Conservation (phyloP, 441 rosid genomes). For the Aquilaria agallochum region DNA sequence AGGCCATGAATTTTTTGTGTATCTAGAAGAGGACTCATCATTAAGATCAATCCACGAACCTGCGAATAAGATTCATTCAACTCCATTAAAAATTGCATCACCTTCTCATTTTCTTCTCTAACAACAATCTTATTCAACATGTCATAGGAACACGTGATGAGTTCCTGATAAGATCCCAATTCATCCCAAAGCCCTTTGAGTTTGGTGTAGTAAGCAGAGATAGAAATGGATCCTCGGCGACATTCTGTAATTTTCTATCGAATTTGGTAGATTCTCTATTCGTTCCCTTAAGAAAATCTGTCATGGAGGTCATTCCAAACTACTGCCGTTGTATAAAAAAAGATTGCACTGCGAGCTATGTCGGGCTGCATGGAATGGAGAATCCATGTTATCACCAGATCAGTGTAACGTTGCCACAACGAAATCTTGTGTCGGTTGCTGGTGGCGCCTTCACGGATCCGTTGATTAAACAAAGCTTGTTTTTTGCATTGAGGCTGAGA, state of each 20-base stretch:
- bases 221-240: slow-evolving; percentile 1
- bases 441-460: background rate
- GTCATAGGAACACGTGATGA: too few relatives aligned
- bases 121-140: too few relatives aligned
- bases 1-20: too few relatives aligned
- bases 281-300: slow-evolving; percentile 4
- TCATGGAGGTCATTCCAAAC: slow-evolving; percentile 6
- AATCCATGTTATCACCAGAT: slow-evolving; percentile 6
- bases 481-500: background rate
- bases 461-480: background rate
- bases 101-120: too few relatives aligned
- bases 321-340: background rate
- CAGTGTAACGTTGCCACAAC: background rate
- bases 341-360: background rate
- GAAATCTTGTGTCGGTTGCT: background rate
- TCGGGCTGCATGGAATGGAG: background rate
- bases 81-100: too few relatives aligned
- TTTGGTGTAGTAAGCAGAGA: slow-evolving; percentile 4
- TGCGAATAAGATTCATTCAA: too few relatives aligned
- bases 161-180: too few relatives aligned
- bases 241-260: background rate
- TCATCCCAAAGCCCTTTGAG: background rate
- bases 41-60: too few relatives aligned
- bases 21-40: too few relatives aligned
- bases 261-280: background rate